These are phyloP conservation scores for Parascedosporium putredinis DNA, from an alignment of 2,329 filamentous ascomycete species.

Conservation along the genomic window DNA sequence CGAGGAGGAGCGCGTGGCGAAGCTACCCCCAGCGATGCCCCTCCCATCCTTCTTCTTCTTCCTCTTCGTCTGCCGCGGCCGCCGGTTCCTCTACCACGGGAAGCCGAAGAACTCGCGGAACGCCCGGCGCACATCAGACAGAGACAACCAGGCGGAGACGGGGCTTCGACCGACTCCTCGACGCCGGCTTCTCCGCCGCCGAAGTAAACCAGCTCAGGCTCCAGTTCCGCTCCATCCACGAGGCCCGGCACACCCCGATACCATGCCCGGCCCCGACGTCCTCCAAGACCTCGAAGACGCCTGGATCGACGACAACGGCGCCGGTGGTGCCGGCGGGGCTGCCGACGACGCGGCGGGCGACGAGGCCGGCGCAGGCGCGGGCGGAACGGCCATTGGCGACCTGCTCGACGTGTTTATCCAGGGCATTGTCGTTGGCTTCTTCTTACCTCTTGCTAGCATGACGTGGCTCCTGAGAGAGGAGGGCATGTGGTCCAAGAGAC, in stretches of 20 bases:
- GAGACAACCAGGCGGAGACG: slow-evolving; percentile 23
- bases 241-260: slow-evolving; percentile 77
- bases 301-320: slow-evolving; percentile 69
- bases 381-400: slow-evolving; percentile 26
- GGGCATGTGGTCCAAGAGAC: slow-evolving; percentile 73
- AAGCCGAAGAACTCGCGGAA: too few species aligned
- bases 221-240: slow-evolving; percentile 81
- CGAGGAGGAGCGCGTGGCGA: slow-evolving; percentile 46
- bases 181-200: slow-evolving; percentile 67
- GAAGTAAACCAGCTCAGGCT: slow-evolving; percentile 79
- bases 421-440: slow-evolving; percentile 85
- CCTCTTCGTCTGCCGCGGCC: too few species aligned
- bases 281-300: slow-evolving; percentile 74
- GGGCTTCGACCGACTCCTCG: slow-evolving; percentile 80
- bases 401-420: slow-evolving; percentile 77
- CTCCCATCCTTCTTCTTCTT: slow-evolving; percentile 37
- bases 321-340: slow-evolving; percentile 24
- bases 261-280: slow-evolving; percentile 69
- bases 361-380: slow-evolving; percentile 33
- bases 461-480: slow-evolving; percentile 81
- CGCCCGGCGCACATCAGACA: not conserved
- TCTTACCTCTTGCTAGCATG: slow-evolving; percentile 82
- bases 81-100: too few species aligned
- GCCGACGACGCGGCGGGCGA: slow-evolving; percentile 21
- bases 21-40: slow-evolving; percentile 17